Evolutionary conservation across 345 rosid genomes (phyloP).

Genomic region (Moricandia moricandioides): DNA sequence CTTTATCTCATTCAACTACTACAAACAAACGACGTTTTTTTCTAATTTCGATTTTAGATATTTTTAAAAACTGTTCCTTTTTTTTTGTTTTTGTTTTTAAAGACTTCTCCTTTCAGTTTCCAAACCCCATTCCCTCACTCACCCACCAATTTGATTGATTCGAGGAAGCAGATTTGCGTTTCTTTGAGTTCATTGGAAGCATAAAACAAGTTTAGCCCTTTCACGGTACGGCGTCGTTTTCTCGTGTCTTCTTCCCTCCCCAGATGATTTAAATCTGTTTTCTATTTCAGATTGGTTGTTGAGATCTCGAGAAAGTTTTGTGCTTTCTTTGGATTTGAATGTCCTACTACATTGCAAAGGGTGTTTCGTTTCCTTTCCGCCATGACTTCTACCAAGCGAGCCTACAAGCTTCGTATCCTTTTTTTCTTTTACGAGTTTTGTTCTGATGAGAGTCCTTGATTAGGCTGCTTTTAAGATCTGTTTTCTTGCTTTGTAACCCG

Average conservation of each 20-base stretch:
- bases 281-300: constrained; percentile 23
- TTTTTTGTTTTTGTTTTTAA: too few species aligned
- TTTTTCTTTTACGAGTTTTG: neutral
- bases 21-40: constrained; percentile 19
- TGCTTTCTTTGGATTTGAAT: constrained; percentile 35
- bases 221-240: constrained; percentile 15
- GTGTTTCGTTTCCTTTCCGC: constrained; percentile 48
- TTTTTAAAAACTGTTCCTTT: neutral
- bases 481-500: neutral
- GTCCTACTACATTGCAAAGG: constrained; percentile 44
- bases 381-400: constrained; percentile 89
- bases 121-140: neutral
- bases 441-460: neutral
- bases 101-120: constrained; percentile 13
- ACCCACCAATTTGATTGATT: neutral
- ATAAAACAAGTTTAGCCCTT: constrained; percentile 6
- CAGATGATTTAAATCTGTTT: constrained; percentile 4
- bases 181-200: neutral
- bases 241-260: neutral
- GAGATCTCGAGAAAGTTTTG: constrained; percentile 40
- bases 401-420: constrained; percentile 99
- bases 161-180: constrained; percentile 1
- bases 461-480: constrained; percentile 35
- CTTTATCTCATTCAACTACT: constrained; percentile 1
- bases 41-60: constrained; percentile 1